Base-by-base conservation (phyloP, 75 land plant genomes). In the Selaginella tamariscina region DNA sequence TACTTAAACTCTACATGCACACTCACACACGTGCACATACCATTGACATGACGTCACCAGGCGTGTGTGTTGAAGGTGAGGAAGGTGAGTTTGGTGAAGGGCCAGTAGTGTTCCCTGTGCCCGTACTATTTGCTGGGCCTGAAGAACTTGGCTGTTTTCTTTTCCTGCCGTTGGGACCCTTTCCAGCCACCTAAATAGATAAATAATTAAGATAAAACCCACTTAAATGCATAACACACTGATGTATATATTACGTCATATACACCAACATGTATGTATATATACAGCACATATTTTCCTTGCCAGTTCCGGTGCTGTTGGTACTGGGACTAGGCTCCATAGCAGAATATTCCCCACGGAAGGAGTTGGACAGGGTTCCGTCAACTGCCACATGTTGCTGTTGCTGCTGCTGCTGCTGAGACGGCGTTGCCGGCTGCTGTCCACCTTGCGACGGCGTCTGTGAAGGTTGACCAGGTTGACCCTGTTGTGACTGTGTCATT, bases 51-150 rank as follows among this genome's bases (percentile, higher is more conserved):
- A 88, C 98, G 77, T 95, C 99, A 56, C 93, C 97, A 54, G 89
- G 93, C 1, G 99, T 95, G 66, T 95, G 97, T 33, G 97, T 95
- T 32, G 99, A 95, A 0, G 99, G 99, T 29, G 99, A 90, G 13
- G 99, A 95, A 1, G 99, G 99, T 15, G 97, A 92, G 73, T 88
- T 83, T 54, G 95, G 89, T 23, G 96, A 91, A 88, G 69, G 70
- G 44, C 77, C 70, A 2, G 75, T 74, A 24, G 77, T 77, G 44
- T 74, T 74, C 24, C 84, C 99, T 57, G 97, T 95, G 72, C 99
- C 99, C 26, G 99, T 84, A 74, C 99, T 95, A 72, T 88, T 95
- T 26, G 99, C 97, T 64, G 99, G 97, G 60, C 97, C 99, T 31
- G 99, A 95, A 44, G 88, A 82, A 5, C 78, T 63, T 29, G 79